A percentile compares a stretch with the other conserved stretches of the same genome.
These are phyloP conservation scores for Chlorella sp. DNA, from an alignment of 139 green algal species.

Conservation along the genomic window DNA sequence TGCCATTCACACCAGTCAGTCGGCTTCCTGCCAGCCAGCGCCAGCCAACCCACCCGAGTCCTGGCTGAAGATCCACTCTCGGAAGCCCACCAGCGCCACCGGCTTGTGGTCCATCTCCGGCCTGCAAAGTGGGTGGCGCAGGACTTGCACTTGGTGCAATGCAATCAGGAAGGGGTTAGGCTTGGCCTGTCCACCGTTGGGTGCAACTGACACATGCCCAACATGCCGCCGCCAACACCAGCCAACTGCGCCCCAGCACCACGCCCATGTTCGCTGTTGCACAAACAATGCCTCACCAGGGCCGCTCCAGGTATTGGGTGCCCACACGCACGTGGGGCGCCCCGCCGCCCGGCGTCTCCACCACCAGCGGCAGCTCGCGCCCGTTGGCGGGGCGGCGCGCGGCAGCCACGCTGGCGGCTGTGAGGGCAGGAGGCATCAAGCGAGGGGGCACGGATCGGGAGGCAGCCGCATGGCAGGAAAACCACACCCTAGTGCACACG, in stretches of 20 bases:
- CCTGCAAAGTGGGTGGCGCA: not conserved
- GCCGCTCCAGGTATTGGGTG: not conserved
- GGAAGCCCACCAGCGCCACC: slow-evolving; percentile 72
- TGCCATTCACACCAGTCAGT: too few species aligned
- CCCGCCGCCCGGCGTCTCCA: not conserved
- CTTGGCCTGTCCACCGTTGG: too few species aligned
- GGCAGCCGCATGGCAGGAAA: too few species aligned
- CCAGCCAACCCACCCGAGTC: slow-evolving; percentile 48
- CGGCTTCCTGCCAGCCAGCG: too few species aligned
- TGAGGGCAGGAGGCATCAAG: not conserved
- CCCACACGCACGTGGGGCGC: slow-evolving; percentile 13
- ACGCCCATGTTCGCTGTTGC: too few species aligned
- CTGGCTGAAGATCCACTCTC: slow-evolving; percentile 78
- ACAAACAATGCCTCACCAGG: slow-evolving; percentile 19
- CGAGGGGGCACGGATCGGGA: not conserved
- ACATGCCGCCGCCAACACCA: too few species aligned
- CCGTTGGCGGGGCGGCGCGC: slow-evolving; percentile 16
- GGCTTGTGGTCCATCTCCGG: slow-evolving; percentile 49
- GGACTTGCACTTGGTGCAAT: too few species aligned
- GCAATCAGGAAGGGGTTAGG: too few species aligned
- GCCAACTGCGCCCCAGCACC: too few species aligned
- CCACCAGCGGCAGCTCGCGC: slow-evolving; percentile 15
- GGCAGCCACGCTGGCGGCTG: not conserved
- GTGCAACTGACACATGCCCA: too few species aligned
- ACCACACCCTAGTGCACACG: too few species aligned